Percentiles rank a stretch among this genome's conserved stretches.
These are phyloP conservation scores for Euphrasia confusa DNA, from an alignment of 257 asterid genomes.

Conservation along the genomic window DNA sequence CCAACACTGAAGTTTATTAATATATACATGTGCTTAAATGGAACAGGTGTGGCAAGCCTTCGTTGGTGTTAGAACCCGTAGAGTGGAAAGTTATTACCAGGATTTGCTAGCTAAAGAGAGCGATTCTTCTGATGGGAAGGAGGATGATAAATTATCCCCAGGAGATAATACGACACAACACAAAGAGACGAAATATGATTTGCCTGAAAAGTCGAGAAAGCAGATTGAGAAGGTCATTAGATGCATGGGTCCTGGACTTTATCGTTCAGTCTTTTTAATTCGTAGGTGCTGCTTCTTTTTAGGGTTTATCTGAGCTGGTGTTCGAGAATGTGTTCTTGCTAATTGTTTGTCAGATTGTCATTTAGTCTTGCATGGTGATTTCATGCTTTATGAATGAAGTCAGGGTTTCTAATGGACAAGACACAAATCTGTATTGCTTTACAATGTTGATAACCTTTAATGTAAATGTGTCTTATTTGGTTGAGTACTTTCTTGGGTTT, in stretches of 20 bases:
- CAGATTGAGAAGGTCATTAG: conserved; percentile 99
- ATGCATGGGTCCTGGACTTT: conserved; percentile 98
- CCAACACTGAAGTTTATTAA: conserved; percentile 20
- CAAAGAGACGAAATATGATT: conserved; percentile 32
- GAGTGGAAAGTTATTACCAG: conserved; percentile 72
- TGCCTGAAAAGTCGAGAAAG: conserved; percentile 78
- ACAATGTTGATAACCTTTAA: conserved; percentile 23
- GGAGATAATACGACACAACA: conserved; percentile 30
- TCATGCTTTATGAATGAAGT: conserved; percentile 13
- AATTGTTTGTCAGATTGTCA: conserved; percentile 27
- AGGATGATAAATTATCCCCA: conserved; percentile 32
- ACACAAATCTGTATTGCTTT: background rate
- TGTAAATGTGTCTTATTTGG: conserved; percentile 14
- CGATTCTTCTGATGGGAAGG: conserved; percentile 36
- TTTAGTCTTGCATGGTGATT: conserved; percentile 23
- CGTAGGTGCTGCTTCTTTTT: conserved; percentile 96
- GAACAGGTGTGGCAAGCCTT: conserved; percentile 96
- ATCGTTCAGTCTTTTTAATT: conserved; percentile 78
- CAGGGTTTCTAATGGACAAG: conserved; percentile 15
- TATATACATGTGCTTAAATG: conserved; percentile 26
- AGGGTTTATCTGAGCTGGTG: conserved; percentile 65
- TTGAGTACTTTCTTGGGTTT: background rate
- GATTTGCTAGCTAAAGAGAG: conserved; percentile 52
- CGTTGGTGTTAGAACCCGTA: conserved; percentile 79
- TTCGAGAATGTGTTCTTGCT: conserved; percentile 41